phyloP scores from a whole-genome alignment of 164 flowering plant species.

The Hamamelis virginiana region DNA sequence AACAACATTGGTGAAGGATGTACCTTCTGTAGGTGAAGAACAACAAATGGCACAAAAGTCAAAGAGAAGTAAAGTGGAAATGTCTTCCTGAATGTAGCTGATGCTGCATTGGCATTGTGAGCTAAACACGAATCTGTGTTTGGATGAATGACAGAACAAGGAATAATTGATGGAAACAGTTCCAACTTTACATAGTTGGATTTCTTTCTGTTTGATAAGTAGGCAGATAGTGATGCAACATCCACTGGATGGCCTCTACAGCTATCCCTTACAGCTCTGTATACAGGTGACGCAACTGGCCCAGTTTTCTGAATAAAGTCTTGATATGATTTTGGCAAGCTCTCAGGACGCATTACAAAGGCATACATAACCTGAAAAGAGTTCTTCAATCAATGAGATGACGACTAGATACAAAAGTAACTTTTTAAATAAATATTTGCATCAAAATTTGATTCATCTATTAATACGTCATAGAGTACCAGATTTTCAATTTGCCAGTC shows the following conservation, averaged over 20 bases:
- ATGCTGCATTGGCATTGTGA: slow-evolving; percentile 75
- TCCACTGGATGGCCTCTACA: slow-evolving; percentile 83
- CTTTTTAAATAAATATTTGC: not conserved
- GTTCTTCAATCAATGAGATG: not conserved
- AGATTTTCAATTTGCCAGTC: not conserved
- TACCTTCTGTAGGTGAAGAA: slow-evolving; percentile 92
- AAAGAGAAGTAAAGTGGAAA: slow-evolving; percentile 97
- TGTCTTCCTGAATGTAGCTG: slow-evolving; percentile 89
- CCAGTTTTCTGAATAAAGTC: slow-evolving; percentile 96
- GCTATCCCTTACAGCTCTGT: slow-evolving; percentile 87
- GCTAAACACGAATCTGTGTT: slow-evolving; percentile 69
- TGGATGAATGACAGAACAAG: slow-evolving; percentile 95
- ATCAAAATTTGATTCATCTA: not conserved
- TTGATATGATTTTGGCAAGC: slow-evolving; percentile 91
- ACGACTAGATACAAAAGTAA: not conserved
- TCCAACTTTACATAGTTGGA: slow-evolving; percentile 48
- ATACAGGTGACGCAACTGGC: slow-evolving; percentile 90
- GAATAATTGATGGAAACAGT: slow-evolving; percentile 77
- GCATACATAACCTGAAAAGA: slow-evolving; percentile 87
- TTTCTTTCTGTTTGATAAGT: slow-evolving; percentile 49
- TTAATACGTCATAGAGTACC: not conserved
- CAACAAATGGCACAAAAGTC: slow-evolving; percentile 95
- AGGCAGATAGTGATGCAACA: slow-evolving; percentile 64
- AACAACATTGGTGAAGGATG: slow-evolving; percentile 1
- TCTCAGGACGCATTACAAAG: slow-evolving; percentile 97